These are phyloP conservation scores for Colletotrichum euphorbiae DNA, from an alignment of 2,329 filamentous ascomycete genomes.

Conservation along the genomic window DNA sequence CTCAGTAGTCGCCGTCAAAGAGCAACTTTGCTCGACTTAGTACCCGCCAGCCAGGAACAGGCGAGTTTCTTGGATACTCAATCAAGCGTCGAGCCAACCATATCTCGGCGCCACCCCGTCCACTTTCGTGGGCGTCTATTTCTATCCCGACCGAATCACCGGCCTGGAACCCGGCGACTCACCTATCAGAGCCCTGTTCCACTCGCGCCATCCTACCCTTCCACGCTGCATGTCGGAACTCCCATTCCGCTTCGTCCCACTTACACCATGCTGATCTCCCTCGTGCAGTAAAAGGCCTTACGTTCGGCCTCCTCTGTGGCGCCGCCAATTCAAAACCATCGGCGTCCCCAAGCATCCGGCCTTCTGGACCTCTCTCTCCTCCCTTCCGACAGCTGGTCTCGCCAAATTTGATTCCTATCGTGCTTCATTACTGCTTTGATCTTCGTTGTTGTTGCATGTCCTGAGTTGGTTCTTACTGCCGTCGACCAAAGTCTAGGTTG, in stretches of 20 bases:
- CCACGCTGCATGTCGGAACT: conserved; percentile 47
- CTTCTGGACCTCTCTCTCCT: conserved; percentile 52
- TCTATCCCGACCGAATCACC: conserved; percentile 51
- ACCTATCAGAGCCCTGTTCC: conserved; percentile 57
- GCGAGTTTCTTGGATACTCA: conserved; percentile 18
- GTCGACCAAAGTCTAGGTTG: conserved; percentile 23
- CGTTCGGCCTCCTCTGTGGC: conserved; percentile 38
- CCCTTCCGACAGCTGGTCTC: conserved; percentile 69
- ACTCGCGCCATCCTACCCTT: conserved; percentile 41
- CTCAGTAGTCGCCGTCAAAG: conserved; percentile 6
- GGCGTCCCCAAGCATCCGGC: conserved; percentile 54
- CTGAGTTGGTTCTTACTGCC: conserved; percentile 37
- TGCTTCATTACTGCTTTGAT: conserved; percentile 51
- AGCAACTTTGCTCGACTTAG: conserved; percentile 4
- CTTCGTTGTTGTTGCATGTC: conserved; percentile 44
- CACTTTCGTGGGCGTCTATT: conserved; percentile 58
- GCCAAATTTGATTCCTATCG: conserved; percentile 52
- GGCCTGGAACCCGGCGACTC: conserved; percentile 53
- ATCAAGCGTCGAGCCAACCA: conserved; percentile 41
- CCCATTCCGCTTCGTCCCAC: conserved; percentile 49
- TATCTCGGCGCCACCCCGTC: conserved; percentile 50
- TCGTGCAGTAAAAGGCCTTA: conserved; percentile 49
- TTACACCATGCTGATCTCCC: conserved; percentile 50
- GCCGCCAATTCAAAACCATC: conserved; percentile 66
- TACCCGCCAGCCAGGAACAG: conserved; percentile 22